These are phyloP conservation scores for Galerina marginata DNA, from an alignment of 768 basidiomycete species.

Conservation along the genomic window DNA sequence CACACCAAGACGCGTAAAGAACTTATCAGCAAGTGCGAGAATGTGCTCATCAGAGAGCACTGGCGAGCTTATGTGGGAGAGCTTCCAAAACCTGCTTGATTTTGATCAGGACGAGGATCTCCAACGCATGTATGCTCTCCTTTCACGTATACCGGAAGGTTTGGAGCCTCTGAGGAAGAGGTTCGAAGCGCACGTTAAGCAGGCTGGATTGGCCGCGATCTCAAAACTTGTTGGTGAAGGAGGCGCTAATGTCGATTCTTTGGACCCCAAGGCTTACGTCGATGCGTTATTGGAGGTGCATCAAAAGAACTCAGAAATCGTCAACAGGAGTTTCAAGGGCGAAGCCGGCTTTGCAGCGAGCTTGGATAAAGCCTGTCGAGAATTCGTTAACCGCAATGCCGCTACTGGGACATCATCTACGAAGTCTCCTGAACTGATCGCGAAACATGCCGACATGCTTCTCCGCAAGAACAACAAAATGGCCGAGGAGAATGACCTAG, in stretches of 20 bases:
- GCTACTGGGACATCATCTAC: slow-evolving; percentile 88
- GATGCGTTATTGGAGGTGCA: slow-evolving; percentile 94
- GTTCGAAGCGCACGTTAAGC: slow-evolving; percentile 97
- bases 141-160: slow-evolving; percentile 93
- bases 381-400: slow-evolving; percentile 94
- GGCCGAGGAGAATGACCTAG: slow-evolving; percentile 92
- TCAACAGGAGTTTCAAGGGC: slow-evolving; percentile 89
- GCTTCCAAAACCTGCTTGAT: slow-evolving; percentile 91
- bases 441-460: slow-evolving; percentile 92
- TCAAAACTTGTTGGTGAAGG: slow-evolving; percentile 75
- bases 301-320: slow-evolving; percentile 92
- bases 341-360: slow-evolving; percentile 96
- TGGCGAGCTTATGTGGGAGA: slow-evolving; percentile 91
- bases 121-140: slow-evolving; percentile 93
- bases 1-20: slow-evolving; percentile 91
- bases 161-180: slow-evolving; percentile 91
- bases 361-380: slow-evolving; percentile 95
- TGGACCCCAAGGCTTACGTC: slow-evolving; percentile 96
- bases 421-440: slow-evolving; percentile 93
- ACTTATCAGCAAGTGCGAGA: slow-evolving; percentile 87
- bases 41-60: slow-evolving; percentile 92
- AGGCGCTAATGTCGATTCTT: slow-evolving; percentile 63
- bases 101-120: slow-evolving; percentile 97
- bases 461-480: slow-evolving; percentile 97
- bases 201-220: slow-evolving; percentile 83